These are phyloP conservation scores for Zygnema circumcarinatum DNA, from an alignment of 139 green algal genomes.

Conservation along the genomic window DNA sequence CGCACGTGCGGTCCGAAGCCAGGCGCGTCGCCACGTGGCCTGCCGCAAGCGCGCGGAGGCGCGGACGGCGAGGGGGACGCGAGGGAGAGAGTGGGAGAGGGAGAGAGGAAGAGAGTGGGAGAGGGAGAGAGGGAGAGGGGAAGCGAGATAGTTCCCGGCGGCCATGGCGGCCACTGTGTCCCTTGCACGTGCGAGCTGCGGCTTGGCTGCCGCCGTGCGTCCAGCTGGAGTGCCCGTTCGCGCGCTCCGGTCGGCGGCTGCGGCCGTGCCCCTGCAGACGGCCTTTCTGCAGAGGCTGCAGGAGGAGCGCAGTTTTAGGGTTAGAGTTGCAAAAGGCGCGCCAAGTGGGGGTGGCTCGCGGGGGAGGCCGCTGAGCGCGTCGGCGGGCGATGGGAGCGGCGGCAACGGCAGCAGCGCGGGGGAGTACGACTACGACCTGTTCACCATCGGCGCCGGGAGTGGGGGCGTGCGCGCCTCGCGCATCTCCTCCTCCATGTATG, in stretches of 20 bases:
- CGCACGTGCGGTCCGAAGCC: too few relatives aligned
- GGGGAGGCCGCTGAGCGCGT: too few relatives aligned
- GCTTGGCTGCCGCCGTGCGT: not conserved
- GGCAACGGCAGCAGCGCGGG: conserved; percentile 10
- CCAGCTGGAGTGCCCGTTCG: too few relatives aligned
- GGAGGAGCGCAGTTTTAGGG: not conserved
- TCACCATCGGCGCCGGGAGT: conserved; percentile 90
- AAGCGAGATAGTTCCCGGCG: too few relatives aligned
- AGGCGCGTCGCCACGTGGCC: too few relatives aligned
- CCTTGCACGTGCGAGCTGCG: not conserved
- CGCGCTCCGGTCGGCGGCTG: not conserved
- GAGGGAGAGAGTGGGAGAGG: too few relatives aligned
- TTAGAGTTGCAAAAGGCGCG: too few relatives aligned
- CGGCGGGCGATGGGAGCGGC: not conserved
- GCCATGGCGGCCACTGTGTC: not conserved
- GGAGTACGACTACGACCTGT: conserved; percentile 80
- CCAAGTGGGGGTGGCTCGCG: too few relatives aligned
- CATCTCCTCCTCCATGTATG: conserved; percentile 51
- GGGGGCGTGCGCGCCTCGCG: conserved; percentile 84
- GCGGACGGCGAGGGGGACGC: too few relatives aligned
- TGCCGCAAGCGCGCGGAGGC: too few relatives aligned
- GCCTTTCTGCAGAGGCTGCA: not conserved
- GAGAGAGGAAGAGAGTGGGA: too few relatives aligned
- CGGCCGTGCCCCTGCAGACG: not conserved
- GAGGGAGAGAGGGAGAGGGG: too few relatives aligned